phyloP scores from a whole-genome alignment of 1,139 yeast species.

The Geotrichum europaeum region DNA sequence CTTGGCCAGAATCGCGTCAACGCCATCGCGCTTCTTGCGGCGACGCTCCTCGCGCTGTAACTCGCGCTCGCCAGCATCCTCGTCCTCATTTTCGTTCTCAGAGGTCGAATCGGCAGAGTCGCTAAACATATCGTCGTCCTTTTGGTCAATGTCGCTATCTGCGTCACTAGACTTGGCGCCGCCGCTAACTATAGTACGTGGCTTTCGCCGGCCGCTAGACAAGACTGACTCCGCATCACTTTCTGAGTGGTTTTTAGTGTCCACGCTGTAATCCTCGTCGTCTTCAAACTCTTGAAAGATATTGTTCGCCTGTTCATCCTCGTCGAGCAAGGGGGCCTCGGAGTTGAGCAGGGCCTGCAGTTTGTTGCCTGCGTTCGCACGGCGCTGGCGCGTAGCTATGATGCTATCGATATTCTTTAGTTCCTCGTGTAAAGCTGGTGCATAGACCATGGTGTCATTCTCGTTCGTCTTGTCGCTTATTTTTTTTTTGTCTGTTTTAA shows the following conservation, averaged over 20 bases:
- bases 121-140: constrained; percentile 32
- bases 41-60: constrained; percentile 29
- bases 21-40: constrained; percentile 20
- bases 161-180: not conserved
- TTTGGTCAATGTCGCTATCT: constrained; percentile 5
- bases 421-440: constrained; percentile 1
- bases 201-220: not conserved
- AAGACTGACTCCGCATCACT: not conserved
- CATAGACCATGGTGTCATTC: not conserved
- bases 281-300: constrained; percentile 81
- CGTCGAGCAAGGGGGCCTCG: constrained; percentile 47
- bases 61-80: constrained; percentile 35
- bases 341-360: constrained; percentile 66
- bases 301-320: constrained; percentile 64
- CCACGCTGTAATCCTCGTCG: constrained; percentile 65
- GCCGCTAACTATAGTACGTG: not conserved
- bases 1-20: not conserved
- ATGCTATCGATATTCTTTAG: constrained; percentile 15
- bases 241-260: constrained; percentile 25
- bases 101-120: constrained; percentile 29
- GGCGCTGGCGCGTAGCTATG: constrained; percentile 62
- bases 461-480: not conserved
- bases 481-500: not conserved
- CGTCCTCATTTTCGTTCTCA: constrained; percentile 30
- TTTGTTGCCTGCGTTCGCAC: constrained; percentile 89